These are phyloP conservation scores for Rubroshorea leprosula DNA, from an alignment of 345 rosid species.

Conservation along the genomic window DNA sequence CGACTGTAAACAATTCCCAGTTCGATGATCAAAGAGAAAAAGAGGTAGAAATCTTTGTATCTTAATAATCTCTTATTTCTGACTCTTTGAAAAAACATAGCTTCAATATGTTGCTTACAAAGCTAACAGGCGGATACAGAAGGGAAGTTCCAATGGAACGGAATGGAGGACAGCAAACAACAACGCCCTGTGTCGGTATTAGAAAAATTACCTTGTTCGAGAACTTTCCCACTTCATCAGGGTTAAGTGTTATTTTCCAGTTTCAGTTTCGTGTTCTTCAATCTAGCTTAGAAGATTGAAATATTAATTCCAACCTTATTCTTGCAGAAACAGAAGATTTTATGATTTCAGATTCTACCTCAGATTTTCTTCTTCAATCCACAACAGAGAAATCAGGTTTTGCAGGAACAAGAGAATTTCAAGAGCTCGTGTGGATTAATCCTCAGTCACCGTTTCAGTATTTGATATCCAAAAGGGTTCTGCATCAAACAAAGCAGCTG, in stretches of 20 bases:
- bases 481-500: conserved; percentile 43
- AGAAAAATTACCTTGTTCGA: conserved; percentile 17
- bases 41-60: conserved; percentile 24
- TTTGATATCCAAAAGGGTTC: conserved; percentile 24
- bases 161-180: conserved; percentile 16
- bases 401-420: conserved; percentile 11
- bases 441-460: neutral
- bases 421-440: conserved; percentile 20
- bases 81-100: neutral
- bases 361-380: conserved; percentile 26
- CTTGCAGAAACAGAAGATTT: conserved; percentile 23
- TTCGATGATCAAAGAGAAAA: conserved; percentile 13
- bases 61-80: neutral
- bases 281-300: neutral
- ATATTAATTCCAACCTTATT: neutral
- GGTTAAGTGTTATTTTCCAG: conserved; percentile 8
- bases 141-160: conserved; percentile 15
- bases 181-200: conserved; percentile 27
- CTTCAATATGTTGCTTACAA: conserved; percentile 13
- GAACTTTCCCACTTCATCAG: conserved; percentile 12
- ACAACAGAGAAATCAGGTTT: conserved; percentile 14
- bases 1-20: conserved; percentile 6
- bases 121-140: conserved; percentile 34
- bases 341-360: conserved; percentile 32
- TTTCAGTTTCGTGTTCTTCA: neutral